Base-by-base conservation (phyloP, 2,329 filamentous ascomycete species). In the Aspergillus sojae region DNA sequence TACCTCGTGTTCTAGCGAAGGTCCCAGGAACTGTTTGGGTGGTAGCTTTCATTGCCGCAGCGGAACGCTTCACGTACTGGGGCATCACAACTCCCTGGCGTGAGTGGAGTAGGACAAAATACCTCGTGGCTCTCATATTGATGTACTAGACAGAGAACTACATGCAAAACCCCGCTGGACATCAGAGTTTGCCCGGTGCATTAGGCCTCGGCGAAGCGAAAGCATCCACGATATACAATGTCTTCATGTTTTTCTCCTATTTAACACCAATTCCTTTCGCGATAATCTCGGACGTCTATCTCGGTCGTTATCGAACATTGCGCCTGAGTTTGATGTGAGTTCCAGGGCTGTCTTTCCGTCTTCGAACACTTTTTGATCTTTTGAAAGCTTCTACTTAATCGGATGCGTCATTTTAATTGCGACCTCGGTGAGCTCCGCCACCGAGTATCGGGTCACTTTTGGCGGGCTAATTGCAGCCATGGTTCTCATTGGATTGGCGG, bases 171-270 rank as follows among this genome's bases (percentile, higher is more conserved):
- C 3, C 39, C 1, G 19, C 58, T 5, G 58, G 57, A 16, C 57
- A 57, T n/a, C 53, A 50, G 5, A 79, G 32, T 39, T n/a, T 79
- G 0, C 79, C 85, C 3, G 84, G 83, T 70, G 86, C 85, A 48
- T 75, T 89, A 12, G 84, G 83, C 3, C 75, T 86, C 68, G 85
- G 85, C 7, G 81, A 88, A 68, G 26, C 26, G 5, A 28, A 28
- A 81, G 83, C 59, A 81, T 82, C 85, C 3, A 83, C 80, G 28
- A 78, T 88, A 11, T 83, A 83, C 63, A 80, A 84, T 53, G 85
- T 84, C 65, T 88, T 88, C 70, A 83, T 84, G 68, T 84, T 85
- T 70, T 83, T 83, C 67, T 77, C 77, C 19, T 84, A 81, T 63
- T 65, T 78, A 2, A 71, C 73, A 3, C 77, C 79, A 0, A 62